Conservation (phyloP, 192 early-diverging fungal species). For the Dissophora globulifera region DNA sequence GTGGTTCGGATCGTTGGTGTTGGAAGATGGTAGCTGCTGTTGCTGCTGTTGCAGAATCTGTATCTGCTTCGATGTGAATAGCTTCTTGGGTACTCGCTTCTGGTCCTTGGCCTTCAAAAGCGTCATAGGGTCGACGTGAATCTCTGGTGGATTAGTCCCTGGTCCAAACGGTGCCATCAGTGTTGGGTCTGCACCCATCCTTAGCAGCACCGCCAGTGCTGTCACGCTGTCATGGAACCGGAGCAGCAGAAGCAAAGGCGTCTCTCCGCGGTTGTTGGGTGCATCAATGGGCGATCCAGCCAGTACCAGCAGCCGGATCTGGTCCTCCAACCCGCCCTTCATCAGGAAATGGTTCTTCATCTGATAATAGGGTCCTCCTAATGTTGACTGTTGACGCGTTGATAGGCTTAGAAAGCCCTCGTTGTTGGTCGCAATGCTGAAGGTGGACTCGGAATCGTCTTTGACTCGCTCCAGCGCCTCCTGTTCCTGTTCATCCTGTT, state of each 20-base stretch:
- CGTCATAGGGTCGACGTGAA: conserved; percentile 24
- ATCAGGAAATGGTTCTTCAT: conserved; percentile 36
- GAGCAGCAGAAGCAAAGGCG: conserved; percentile 30
- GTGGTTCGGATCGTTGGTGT: conserved; percentile 32
- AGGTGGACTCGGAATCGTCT: conserved; percentile 22
- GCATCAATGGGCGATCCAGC: conserved; percentile 32
- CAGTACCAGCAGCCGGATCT: conserved; percentile 36
- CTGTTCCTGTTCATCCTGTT: conserved; percentile 40
- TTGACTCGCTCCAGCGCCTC: conserved; percentile 31
- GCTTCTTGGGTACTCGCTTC: conserved; percentile 19
- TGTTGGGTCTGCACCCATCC: conserved; percentile 35
- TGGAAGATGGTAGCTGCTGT: not conserved
- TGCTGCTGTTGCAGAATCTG: not conserved
- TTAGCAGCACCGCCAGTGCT: conserved; percentile 30
- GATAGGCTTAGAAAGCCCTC: not conserved
- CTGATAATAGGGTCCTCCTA: conserved; percentile 25
- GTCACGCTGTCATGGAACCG: conserved; percentile 43
- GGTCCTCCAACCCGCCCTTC: conserved; percentile 46
- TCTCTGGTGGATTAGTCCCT: conserved; percentile 32
- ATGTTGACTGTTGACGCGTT: not conserved
- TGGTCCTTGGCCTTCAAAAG: not conserved
- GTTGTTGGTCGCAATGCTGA: conserved; percentile 11
- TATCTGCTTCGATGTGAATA: not conserved
- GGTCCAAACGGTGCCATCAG: conserved; percentile 48
- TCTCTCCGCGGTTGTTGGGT: conserved; percentile 37